Evolutionary conservation across 2,329 filamentous ascomycete genomes (phyloP).

Genomic region (Xylaria digitata): DNA sequence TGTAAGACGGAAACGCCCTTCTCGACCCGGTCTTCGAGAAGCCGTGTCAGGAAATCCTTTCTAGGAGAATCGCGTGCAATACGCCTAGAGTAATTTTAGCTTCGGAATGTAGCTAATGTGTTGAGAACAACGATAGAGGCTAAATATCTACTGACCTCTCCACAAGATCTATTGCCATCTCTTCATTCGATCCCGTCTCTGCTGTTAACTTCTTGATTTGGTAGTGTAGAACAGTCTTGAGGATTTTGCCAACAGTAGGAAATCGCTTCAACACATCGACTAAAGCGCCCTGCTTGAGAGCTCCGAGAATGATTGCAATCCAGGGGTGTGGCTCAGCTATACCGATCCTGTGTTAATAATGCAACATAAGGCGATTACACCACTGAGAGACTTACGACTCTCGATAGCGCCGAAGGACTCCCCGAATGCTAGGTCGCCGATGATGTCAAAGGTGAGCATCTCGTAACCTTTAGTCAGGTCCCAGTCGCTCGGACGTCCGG

Average conservation of each 20-base stretch:
- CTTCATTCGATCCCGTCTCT: conserved; percentile 38
- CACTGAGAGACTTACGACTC: conserved; percentile 11
- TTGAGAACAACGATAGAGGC: neutral
- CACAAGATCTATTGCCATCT: conserved; percentile 38
- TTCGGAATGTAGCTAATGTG: neutral
- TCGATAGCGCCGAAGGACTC: conserved; percentile 27
- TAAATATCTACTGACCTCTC: conserved; percentile 30
- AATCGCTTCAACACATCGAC: conserved; percentile 43
- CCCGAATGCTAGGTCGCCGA: conserved; percentile 28
- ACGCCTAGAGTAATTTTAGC: conserved; percentile 34
- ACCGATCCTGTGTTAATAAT: neutral
- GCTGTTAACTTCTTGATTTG: conserved; percentile 33
- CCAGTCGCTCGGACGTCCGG: neutral
- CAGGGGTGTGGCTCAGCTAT: conserved; percentile 42
- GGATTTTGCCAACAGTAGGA: conserved; percentile 36
- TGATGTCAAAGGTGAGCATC: conserved; percentile 28
- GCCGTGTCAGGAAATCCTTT: conserved; percentile 44
- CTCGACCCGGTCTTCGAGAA: conserved; percentile 40
- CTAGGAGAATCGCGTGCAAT: conserved; percentile 33
- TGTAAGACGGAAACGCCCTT: conserved; percentile 41
- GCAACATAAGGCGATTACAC: neutral
- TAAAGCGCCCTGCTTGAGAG: conserved; percentile 38
- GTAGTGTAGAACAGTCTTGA: conserved; percentile 26
- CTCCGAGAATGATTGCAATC: conserved; percentile 39
- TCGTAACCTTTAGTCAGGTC: conserved; percentile 25